phyloP scores from a whole-genome alignment of 106 monocot genomes.

The Amphibolis antarctica region DNA sequence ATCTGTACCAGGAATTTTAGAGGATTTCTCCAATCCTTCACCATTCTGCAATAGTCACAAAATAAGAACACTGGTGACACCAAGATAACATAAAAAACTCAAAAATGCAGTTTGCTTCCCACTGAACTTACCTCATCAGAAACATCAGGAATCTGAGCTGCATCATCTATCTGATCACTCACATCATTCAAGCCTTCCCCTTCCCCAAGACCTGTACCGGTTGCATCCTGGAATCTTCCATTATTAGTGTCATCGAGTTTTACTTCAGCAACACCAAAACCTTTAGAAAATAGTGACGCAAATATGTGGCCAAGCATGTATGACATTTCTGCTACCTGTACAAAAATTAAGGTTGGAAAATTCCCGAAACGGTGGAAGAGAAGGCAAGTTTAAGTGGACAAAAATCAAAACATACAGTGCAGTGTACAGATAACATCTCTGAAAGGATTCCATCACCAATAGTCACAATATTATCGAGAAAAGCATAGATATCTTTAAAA shows the following conservation, averaged over 20 bases:
- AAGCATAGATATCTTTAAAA: slow-evolving; percentile 26
- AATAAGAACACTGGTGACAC: neutral
- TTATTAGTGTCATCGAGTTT: slow-evolving; percentile 21
- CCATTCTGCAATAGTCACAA: slow-evolving; percentile 23
- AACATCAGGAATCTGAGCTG: slow-evolving; percentile 53
- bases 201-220: slow-evolving; percentile 88
- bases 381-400: neutral
- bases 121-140: slow-evolving; percentile 34
- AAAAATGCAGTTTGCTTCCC: neutral
- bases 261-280: slow-evolving; percentile 57
- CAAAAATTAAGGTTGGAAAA: neutral
- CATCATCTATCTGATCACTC: slow-evolving; percentile 79
- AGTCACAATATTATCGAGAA: slow-evolving; percentile 30
- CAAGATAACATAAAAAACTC: neutral
- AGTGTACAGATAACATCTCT: slow-evolving; percentile 64
- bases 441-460: slow-evolving; percentile 39
- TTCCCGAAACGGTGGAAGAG: neutral
- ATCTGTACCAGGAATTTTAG: slow-evolving; percentile 32
- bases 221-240: slow-evolving; percentile 34
- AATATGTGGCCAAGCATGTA: slow-evolving; percentile 53
- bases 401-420: slow-evolving; percentile 30
- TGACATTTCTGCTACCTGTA: slow-evolving; percentile 64
- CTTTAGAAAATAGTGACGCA: slow-evolving; percentile 52
- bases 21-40: slow-evolving; percentile 38
- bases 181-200: slow-evolving; percentile 80